Percentiles rank a stretch among this genome's conserved stretches.
These are phyloP conservation scores for Epithemia pelagica DNA, from an alignment of 108 stramenopile genomes.

Conservation along the genomic window DNA sequence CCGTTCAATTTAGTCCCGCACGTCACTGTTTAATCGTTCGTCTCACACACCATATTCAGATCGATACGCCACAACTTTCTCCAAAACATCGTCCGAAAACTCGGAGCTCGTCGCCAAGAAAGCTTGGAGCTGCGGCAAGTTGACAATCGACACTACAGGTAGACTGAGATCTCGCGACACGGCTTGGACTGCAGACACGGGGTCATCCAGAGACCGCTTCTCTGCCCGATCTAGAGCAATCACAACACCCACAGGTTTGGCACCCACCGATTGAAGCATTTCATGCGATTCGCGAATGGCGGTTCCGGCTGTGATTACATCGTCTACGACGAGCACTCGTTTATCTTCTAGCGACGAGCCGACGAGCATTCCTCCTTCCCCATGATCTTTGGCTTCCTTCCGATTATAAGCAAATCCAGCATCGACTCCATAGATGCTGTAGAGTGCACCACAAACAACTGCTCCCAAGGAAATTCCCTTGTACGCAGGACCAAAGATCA, in stretches of 20 bases:
- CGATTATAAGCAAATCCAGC: slow-evolving; percentile 94
- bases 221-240: slow-evolving; percentile 97
- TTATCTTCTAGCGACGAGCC: slow-evolving; percentile 87
- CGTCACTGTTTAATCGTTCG: too few relatives aligned
- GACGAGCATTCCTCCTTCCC: slow-evolving; percentile 94
- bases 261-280: slow-evolving; percentile 72
- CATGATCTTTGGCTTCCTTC: slow-evolving; percentile 99
- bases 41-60: slow-evolving; percentile 63
- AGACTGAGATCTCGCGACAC: slow-evolving; percentile 80
- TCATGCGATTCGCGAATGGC: slow-evolving; percentile 92
- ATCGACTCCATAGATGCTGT: slow-evolving; percentile 72
- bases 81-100: slow-evolving; percentile 51
- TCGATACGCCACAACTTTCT: slow-evolving; percentile 60
- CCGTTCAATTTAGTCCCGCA: too few relatives aligned
- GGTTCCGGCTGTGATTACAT: slow-evolving; percentile 98
- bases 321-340: slow-evolving; percentile 93
- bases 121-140: slow-evolving; percentile 73
- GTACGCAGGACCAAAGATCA: slow-evolving; percentile 98
- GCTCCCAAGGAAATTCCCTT: slow-evolving; percentile 98
- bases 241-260: slow-evolving; percentile 82
- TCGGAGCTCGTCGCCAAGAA: slow-evolving; percentile 57
- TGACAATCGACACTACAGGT: slow-evolving; percentile 84
- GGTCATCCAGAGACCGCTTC: slow-evolving; percentile 72
- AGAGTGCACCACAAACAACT: slow-evolving; percentile 86
- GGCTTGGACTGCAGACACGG: slow-evolving; percentile 85